phyloP scores from a whole-genome alignment of 108 stramenopile genomes.

The Asterionellopsis glacialis region DNA sequence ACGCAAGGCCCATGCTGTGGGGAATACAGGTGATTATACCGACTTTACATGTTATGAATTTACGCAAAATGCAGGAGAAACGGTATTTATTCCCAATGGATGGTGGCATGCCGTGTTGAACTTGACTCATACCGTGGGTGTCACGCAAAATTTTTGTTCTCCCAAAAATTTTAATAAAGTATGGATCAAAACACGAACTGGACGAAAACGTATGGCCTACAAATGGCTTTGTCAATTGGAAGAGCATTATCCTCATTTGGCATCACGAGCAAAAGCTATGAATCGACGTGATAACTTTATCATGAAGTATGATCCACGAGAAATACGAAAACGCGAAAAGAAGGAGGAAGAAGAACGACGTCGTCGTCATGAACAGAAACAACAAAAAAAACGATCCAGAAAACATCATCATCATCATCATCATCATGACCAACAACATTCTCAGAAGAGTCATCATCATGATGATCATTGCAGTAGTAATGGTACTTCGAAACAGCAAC shows the following conservation, averaged over 20 bases:
- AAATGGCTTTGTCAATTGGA: conserved; percentile 81
- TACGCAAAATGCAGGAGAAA: conserved; percentile 96
- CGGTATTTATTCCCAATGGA: conserved; percentile 92
- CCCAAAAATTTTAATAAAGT: conserved; percentile 89
- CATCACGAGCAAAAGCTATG: conserved; percentile 57
- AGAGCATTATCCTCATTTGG: conserved; percentile 72
- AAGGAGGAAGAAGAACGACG: conserved; percentile 24
- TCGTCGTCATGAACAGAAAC: conserved; percentile 7
- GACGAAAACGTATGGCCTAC: conserved; percentile 92
- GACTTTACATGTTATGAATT: conserved; percentile 90
- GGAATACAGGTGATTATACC: conserved; percentile 35
- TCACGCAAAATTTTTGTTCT: conserved; percentile 97
- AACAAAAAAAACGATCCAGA: background rate
- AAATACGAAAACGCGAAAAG: conserved; percentile 25
- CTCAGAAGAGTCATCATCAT: background rate
- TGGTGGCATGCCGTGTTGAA: conserved; percentile 99
- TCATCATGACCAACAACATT: too few relatives aligned
- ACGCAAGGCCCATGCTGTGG: conserved; percentile 40
- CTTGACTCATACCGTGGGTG: conserved; percentile 90
- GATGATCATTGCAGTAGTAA: background rate
- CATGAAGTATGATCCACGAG: conserved; percentile 83
- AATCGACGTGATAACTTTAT: conserved; percentile 82
- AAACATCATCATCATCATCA: background rate
- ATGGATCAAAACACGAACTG: conserved; percentile 89
- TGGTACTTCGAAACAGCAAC: too few relatives aligned